Evolutionary conservation across 805 yeast species (phyloP), one percentile per base, ranked within the genome.

Genomic region (Torulaspora indica): DNA sequence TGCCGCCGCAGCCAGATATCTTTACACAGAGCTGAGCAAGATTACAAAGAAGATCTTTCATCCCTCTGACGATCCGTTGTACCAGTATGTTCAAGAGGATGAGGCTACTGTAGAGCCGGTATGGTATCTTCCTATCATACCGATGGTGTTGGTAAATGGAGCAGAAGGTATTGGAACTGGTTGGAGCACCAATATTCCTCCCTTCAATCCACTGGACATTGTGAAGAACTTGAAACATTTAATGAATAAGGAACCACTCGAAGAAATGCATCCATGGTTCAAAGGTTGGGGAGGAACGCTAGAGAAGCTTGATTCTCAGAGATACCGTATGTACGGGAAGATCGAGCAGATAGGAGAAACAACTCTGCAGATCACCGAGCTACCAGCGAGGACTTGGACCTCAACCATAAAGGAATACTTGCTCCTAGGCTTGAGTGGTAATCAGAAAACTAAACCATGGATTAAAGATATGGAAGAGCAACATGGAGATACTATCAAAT

Each of bases 111-210:
- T 91, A 14, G 98, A 93, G 63, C 98, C 98, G 0, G 89, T 86
- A 56, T 88, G 95, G 89, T 93, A 88, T 64, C 71, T 87, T 32
- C 98, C 98, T 1, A 80, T 93, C n/a, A 55, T 93, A 31, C 98
- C 98, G 8, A 86, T 89, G 87, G 62, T 93, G n/a, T 73, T 93
- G 49, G 95, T 93, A 4, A 93, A 93, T 60, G 98, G 98, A 46
- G 76, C 91, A 7, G 98, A 93, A 67, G 98, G 98, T 70, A 93
- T 93, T 64, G 98, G 98, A 50, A 90, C 98, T 37, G 98, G 98
- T 53, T 93, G 98, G 97, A 86, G 96, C 52, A 89, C 98, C 1
- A 80, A 78, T 49, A 83, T 93, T 51, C 98, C 98, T 1, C 80
- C 86, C 32, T 91, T 77, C 68, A 89, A 93, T 61, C 98, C 98